phyloP scores from a whole-genome alignment of 306 rosid genomes.

The Gillenia trifoliata region DNA sequence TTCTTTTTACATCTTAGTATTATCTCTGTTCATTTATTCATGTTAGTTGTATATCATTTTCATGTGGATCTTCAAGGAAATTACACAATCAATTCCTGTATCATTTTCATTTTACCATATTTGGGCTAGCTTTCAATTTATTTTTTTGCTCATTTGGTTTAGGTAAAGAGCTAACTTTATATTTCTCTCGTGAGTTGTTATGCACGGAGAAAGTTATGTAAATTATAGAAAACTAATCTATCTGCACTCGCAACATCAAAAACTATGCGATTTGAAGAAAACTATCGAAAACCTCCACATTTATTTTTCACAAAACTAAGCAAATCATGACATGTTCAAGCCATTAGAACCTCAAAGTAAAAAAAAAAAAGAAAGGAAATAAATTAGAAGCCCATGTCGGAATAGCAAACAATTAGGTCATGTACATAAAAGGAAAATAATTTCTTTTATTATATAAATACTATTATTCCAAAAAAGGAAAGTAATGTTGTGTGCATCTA shows the following conservation, averaged over 20 bases:
- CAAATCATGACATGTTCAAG: neutral
- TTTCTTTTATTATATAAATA: neutral
- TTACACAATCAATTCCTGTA: neutral
- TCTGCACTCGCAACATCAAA: no score
- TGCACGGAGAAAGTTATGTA: neutral
- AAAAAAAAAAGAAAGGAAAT: neutral
- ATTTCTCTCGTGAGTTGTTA: neutral
- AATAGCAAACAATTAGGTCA: neutral
- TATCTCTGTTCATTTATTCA: neutral
- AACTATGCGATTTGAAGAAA: no score
- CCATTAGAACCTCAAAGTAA: neutral
- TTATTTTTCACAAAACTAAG: neutral
- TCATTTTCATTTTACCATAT: neutral
- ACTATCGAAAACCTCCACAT: no score
- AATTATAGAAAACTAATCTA: no score
- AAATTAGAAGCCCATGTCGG: neutral
- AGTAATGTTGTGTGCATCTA: neutral
- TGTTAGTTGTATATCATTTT: neutral
- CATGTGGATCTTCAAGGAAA: neutral
- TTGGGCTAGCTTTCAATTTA: neutral
- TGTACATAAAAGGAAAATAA: neutral
- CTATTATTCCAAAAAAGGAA: neutral
- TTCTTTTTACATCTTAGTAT: neutral
- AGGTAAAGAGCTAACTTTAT: neutral
- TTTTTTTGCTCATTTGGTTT: neutral